Evolutionary conservation across 495 filamentous ascomycete genomes (phyloP).

Genomic region (Hapsidospora chrysogenum): DNA sequence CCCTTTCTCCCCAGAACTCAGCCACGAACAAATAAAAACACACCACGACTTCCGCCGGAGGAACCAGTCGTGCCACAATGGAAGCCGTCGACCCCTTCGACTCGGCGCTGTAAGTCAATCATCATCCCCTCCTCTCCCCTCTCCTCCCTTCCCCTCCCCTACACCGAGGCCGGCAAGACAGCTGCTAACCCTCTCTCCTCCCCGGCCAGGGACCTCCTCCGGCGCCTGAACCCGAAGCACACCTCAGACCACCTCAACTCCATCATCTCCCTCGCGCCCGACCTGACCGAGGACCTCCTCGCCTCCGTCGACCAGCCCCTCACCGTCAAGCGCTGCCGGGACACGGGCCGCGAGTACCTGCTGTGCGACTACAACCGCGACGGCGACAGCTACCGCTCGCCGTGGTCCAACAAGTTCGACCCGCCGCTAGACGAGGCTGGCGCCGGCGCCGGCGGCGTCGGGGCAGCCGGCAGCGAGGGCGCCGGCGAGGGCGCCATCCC

Average conservation of each 20-base stretch:
- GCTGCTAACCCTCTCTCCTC: neutral
- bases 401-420: slow-evolving; percentile 97
- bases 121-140: slow-evolving; percentile 5
- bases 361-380: slow-evolving; percentile 99
- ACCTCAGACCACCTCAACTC: slow-evolving; percentile 69
- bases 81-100: slow-evolving; percentile 46
- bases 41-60: too few species aligned
- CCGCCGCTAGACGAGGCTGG: slow-evolving; percentile 46
- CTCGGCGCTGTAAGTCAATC: slow-evolving; percentile 55
- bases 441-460: slow-evolving; percentile 19
- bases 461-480: slow-evolving; percentile 21
- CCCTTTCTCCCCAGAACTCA: too few species aligned
- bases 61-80: too few species aligned
- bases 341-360: slow-evolving; percentile 86
- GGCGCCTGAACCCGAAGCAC: slow-evolving; percentile 85
- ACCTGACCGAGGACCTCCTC: slow-evolving; percentile 93
- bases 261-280: slow-evolving; percentile 71
- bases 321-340: slow-evolving; percentile 64
- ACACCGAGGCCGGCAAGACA: neutral
- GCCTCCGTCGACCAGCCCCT: slow-evolving; percentile 94
- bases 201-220: slow-evolving; percentile 74
- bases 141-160: slow-evolving; percentile 2
- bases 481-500: slow-evolving; percentile 53
- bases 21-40: too few species aligned
- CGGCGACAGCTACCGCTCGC: slow-evolving; percentile 89